Evolutionary conservation across 208 protist genomes (phyloP).

Genomic region (Trypanosomatidae sp.): DNA sequence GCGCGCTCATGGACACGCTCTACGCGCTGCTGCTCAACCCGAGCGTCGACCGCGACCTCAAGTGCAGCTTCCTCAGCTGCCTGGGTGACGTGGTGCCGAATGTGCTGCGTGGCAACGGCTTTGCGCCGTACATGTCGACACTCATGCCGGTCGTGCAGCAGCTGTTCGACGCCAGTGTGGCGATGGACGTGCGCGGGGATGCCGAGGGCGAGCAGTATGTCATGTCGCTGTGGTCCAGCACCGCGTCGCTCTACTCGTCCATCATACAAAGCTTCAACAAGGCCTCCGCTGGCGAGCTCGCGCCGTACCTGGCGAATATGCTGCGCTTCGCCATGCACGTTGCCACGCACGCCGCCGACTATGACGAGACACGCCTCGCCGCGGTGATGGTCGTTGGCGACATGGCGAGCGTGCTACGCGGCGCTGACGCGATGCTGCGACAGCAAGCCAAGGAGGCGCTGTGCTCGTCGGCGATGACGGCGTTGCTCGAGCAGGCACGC

Average conservation of each 20-base stretch:
- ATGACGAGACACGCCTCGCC: slow-evolving; percentile 38
- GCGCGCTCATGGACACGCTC: slow-evolving; percentile 73
- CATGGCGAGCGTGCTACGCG: slow-evolving; percentile 60
- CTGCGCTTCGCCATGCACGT: slow-evolving; percentile 55
- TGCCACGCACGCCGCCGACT: slow-evolving; percentile 20
- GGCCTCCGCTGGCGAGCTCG: slow-evolving; percentile 14
- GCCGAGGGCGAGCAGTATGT: slow-evolving; percentile 69
- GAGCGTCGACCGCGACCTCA: slow-evolving; percentile 84
- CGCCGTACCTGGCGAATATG: slow-evolving; percentile 54
- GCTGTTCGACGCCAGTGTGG: slow-evolving; percentile 47
- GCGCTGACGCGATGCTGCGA: slow-evolving; percentile 23
- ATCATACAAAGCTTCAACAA: slow-evolving; percentile 73
- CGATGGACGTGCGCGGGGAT: slow-evolving; percentile 52
- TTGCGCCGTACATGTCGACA: slow-evolving; percentile 75
- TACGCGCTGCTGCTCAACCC: slow-evolving; percentile 58
- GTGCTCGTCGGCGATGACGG: too few species aligned
- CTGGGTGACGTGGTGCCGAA: slow-evolving; percentile 94
- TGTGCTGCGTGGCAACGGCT: slow-evolving; percentile 63
- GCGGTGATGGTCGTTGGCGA: slow-evolving; percentile 68
- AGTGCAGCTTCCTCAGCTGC: slow-evolving; percentile 88
- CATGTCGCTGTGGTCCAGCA: slow-evolving; percentile 64
- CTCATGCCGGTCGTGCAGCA: slow-evolving; percentile 70
- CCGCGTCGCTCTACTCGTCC: slow-evolving; percentile 50
- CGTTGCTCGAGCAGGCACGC: slow-evolving; percentile 12
- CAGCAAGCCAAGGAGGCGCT: slow-evolving; percentile 52